Conservation (phyloP, 2,329 filamentous ascomycete genomes). For the Cryphonectria nitschkei region DNA sequence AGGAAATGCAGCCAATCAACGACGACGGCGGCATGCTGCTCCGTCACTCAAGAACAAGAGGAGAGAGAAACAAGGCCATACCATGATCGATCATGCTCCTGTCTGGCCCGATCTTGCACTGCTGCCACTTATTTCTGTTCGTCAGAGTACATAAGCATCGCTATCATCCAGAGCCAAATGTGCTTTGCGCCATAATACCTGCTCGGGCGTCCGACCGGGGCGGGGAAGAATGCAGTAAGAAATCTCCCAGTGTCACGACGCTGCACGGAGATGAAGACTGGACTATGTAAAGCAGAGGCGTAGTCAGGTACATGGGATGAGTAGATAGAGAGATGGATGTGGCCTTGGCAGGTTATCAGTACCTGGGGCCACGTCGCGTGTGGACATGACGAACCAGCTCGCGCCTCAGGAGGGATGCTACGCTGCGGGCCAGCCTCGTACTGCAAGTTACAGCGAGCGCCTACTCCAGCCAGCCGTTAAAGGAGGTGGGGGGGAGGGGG, state of each 20-base stretch:
- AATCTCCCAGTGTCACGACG: not conserved
- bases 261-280: conserved; percentile 4
- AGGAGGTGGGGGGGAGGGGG: too few relatives aligned
- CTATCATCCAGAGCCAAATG: not conserved
- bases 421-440: conserved; percentile 9
- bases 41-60: not conserved
- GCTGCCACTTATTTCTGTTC: not conserved
- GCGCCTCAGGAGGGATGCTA: conserved; percentile 20
- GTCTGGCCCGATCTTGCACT: not conserved
- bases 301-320: not conserved
- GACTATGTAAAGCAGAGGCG: not conserved
- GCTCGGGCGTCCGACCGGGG: not conserved
- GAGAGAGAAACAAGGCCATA: not conserved
- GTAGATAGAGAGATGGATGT: not conserved
- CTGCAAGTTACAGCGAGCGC: conserved; percentile 4
- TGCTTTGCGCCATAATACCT: not conserved
- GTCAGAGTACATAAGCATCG: not conserved
- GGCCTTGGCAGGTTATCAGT: conserved; percentile 7
- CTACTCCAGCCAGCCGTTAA: not conserved
- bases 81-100: not conserved
- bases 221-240: not conserved
- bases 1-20: conserved; percentile 18
- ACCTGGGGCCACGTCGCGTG: not conserved
- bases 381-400: conserved; percentile 1
- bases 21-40: not conserved